Evolutionary conservation across 345 rosid genomes (phyloP), one percentile per base, ranked within the genome.

Genomic region (Rhizophora mangle): DNA sequence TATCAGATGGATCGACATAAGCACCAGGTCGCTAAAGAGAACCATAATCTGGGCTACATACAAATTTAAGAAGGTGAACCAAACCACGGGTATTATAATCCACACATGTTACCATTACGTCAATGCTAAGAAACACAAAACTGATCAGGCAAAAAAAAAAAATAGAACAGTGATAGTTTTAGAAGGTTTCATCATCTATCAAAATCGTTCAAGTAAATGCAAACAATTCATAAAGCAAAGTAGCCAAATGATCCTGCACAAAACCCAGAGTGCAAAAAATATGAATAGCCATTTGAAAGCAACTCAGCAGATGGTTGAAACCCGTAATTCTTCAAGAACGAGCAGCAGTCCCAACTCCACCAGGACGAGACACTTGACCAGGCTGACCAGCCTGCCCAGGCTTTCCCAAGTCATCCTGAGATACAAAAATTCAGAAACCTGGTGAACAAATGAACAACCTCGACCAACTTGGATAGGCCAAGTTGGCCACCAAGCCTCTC

Each of bases 271-370:
- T 69, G 55, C 56, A 60, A 65, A 46, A 47, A 53, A 39, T 63
- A 13, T 31, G 49, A 58, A 51, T 39, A 56, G 34, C 60, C 39
- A 49, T 79, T 39, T 53, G 13, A 72, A 65, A 76, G 69, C 64
- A 82, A 18, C 68, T 20, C 24, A 76, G 31, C 22, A 34, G 29
- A 60, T 6, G 21, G 8, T 67, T 4, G 46, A 49, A 67, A 64
- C 3, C 66, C 0, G 26, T 15, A 56, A 56, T 21, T 59, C 62
- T 61, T 73, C 56, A 77, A 19, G 76, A 0, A 13, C 76, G 72
- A 20, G 67, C 70, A 58, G 80, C 61, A 59, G 43, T 63, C 15
- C 69, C 54, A 20, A 60, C 84, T 31, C 83, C 96, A 2, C 85
- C 66, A 27, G 80, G 69, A 43, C 76, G 80, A 22, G 73, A 30